These are phyloP conservation scores for Stromatinia cepivora DNA, from an alignment of 2,329 filamentous ascomycete species.

Conservation along the genomic window DNA sequence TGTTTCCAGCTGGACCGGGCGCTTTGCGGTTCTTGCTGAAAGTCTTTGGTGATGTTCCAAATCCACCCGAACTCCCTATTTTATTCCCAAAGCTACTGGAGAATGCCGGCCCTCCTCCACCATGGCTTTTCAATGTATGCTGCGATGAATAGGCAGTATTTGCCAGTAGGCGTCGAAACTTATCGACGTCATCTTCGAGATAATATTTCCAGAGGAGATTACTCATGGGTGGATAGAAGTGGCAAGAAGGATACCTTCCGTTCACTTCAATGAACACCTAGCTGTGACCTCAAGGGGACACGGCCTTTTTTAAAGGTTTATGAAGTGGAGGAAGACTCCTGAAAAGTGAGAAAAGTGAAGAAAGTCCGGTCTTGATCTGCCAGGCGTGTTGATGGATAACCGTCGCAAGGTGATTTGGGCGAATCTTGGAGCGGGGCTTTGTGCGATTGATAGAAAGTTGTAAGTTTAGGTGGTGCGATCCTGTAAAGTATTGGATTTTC, in stretches of 20 bases:
- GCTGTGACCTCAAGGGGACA: slow-evolving; percentile 83
- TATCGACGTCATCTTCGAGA: slow-evolving; percentile 96
- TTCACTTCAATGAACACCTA: slow-evolving; percentile 60
- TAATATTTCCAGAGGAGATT: slow-evolving; percentile 95
- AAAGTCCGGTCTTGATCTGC: slow-evolving; percentile 22
- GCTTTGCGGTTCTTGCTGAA: slow-evolving; percentile 53
- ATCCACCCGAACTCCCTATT: slow-evolving; percentile 38
- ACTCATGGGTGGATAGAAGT: slow-evolving; percentile 71
- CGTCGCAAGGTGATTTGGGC: slow-evolving; percentile 9
- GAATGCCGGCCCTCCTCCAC: slow-evolving; percentile 43
- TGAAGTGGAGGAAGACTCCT: slow-evolving; percentile 51
- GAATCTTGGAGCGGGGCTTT: slow-evolving; percentile 14
- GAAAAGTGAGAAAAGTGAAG: slow-evolving; percentile 20
- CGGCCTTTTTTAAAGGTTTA: slow-evolving; percentile 86
- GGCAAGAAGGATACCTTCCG: slow-evolving; percentile 41
- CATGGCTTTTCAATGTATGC: slow-evolving; percentile 55
- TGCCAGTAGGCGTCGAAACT: slow-evolving; percentile 85
- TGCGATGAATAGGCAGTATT: slow-evolving; percentile 60
- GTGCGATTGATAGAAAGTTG: neutral
- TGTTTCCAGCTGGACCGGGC: slow-evolving; percentile 50
- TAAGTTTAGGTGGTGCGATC: neutral
- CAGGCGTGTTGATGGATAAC: slow-evolving; percentile 18
- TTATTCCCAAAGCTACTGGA: slow-evolving; percentile 45
- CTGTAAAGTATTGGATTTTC: neutral
- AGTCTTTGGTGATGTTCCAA: slow-evolving; percentile 52